These are phyloP conservation scores for Microstroma glucosiphilum DNA, from an alignment of 1,284 basidiomycete species.

Conservation along the genomic window DNA sequence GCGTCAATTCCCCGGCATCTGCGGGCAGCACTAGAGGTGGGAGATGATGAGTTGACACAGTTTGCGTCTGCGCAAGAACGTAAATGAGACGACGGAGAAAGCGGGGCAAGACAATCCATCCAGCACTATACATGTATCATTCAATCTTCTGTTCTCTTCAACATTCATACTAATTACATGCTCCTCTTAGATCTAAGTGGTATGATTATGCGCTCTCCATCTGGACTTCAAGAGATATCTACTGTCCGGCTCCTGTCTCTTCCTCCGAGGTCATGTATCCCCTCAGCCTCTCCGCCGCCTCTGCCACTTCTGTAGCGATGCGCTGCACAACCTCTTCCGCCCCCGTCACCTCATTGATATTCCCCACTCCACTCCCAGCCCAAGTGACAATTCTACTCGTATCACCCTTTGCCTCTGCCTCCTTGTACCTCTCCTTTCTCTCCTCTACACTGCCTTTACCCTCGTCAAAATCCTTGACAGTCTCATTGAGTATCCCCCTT, in stretches of 20 bases:
- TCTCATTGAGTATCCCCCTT: conserved; percentile 34
- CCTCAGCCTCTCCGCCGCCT: conserved; percentile 8
- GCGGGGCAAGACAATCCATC: no score
- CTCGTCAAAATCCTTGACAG: conserved; percentile 36
- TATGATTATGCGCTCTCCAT: no score
- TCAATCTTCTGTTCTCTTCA: no score
- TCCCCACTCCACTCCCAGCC: conserved; percentile 44
- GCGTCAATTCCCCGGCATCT: no score
- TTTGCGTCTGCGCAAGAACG: no score
- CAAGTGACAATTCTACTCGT: conserved; percentile 38
- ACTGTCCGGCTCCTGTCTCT: not conserved
- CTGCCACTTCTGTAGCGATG: conserved; percentile 14
- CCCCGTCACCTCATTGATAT: conserved; percentile 26
- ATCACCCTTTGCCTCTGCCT: conserved; percentile 32
- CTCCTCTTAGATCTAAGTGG: no score
- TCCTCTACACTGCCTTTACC: conserved; percentile 19
- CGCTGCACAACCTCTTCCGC: conserved; percentile 28
- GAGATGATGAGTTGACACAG: no score
- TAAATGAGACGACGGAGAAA: no score
- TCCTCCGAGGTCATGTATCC: not conserved
- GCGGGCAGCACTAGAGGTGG: no score
- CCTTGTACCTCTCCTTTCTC: conserved; percentile 34
- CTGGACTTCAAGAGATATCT: no score
- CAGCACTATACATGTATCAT: no score
- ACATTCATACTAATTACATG: no score